phyloP scores from a whole-genome alignment of 2,329 filamentous ascomycete genomes.

The Setomelanomma holmii region DNA sequence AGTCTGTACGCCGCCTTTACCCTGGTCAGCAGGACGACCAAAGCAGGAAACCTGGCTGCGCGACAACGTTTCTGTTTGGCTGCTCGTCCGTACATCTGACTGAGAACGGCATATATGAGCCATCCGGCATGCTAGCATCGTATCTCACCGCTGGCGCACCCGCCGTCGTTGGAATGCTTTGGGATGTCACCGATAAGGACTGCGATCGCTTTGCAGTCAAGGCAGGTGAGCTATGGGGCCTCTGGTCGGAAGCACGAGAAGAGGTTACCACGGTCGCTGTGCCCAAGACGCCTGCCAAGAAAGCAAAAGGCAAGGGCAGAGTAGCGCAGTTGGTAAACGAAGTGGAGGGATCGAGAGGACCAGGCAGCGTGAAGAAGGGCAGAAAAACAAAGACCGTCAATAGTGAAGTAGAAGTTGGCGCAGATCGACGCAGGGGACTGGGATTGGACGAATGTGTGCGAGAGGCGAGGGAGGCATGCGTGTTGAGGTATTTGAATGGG shows the following conservation, averaged over 20 bases:
- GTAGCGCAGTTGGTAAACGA: constrained; percentile 32
- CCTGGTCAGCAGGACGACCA: constrained; percentile 46
- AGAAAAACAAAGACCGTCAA: constrained; percentile 36
- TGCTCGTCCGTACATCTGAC: constrained; percentile 85
- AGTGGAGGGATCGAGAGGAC: constrained; percentile 30
- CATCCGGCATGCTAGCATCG: constrained; percentile 87
- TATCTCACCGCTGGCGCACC: constrained; percentile 85
- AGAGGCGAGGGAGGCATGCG: constrained; percentile 77
- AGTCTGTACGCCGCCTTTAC: constrained; percentile 79
- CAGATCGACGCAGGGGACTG: constrained; percentile 36
- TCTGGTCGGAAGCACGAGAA: constrained; percentile 60
- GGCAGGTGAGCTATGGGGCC: constrained; percentile 85
- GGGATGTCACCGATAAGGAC: constrained; percentile 98
- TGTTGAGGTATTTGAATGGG: constrained; percentile 89
- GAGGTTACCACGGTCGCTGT: constrained; percentile 17
- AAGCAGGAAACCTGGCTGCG: constrained; percentile 60
- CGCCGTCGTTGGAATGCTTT: constrained; percentile 88
- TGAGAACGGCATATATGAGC: constrained; percentile 82
- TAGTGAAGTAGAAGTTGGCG: constrained; percentile 30
- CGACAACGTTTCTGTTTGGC: constrained; percentile 89
- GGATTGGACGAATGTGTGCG: constrained; percentile 81
- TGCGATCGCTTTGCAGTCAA: constrained; percentile 89
- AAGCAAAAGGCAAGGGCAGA: constrained; percentile 39
- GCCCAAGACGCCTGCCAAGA: constrained; percentile 33
- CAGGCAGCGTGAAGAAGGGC: constrained; percentile 22